Evolutionary conservation across 2,329 filamentous ascomycete species (phyloP), one percentile per base, ranked within the genome.

Genomic region (Aplosporella prunicola): DNA sequence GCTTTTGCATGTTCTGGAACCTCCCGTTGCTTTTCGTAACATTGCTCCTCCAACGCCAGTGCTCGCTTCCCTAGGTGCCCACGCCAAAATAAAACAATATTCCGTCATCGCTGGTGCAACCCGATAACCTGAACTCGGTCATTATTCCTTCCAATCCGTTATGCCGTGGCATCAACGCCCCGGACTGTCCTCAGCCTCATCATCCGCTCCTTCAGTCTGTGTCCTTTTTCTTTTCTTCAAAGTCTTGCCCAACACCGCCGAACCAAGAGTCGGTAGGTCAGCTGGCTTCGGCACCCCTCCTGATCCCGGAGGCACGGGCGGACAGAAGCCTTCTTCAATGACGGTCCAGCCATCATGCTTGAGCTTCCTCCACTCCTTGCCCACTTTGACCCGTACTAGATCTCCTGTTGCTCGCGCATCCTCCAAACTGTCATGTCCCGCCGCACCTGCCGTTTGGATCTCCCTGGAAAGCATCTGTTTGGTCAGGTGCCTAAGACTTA

Each of bases 381-480:
- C 71, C 5, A 93, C 70, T 56, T 78, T 83, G 33, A 77, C 69
- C 31, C 82, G 68, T 0, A 93, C 83, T 35, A 98, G 60, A 43
- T 96, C 87, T 1, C 89, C 91, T 0, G 93, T 89, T 0, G 88
- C 84, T 31, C 80, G 73, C 1, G 91, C 86, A 54, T 98, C 91
- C 57, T 98, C 91, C 17, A 80, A 81, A 17, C 85, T 93, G 62
- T 98, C 91, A 58, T 98, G 91, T 0, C 91, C 91, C 13, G 61
- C 45, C 42, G 65, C 63, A 9, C 64, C 72, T 28, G 79, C 81
- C 23, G 76, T 76, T 59, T 98, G 91, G 24, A 98, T 95, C 36
- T 79, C 74, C 17, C 79, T 71, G 40, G 78, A 72, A 5, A 98
- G 71, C 43, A 82, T 67, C n/a, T 63, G 67, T 32, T 77, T 72